These are phyloP conservation scores for Aspergillus pseudonomiae DNA, from an alignment of 2,329 filamentous ascomycete genomes.

Conservation along the genomic window DNA sequence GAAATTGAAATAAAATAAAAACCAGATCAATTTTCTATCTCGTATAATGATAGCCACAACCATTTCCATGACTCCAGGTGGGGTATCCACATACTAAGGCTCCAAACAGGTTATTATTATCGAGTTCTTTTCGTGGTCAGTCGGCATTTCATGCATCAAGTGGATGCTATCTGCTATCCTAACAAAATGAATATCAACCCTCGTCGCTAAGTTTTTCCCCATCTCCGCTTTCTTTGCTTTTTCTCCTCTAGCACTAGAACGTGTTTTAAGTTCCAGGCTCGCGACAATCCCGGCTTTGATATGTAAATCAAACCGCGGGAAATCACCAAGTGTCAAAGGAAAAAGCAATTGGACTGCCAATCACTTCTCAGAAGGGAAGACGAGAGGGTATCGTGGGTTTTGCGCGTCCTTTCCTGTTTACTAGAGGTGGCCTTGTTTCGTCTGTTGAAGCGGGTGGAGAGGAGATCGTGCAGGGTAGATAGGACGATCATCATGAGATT, in stretches of 20 bases:
- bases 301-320: neutral
- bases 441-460: neutral
- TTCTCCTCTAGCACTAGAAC: neutral
- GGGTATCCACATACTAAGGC: neutral
- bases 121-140: neutral
- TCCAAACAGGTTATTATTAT: neutral
- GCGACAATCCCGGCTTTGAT: neutral
- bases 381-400: neutral
- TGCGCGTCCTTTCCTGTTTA: neutral
- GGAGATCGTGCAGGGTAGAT: neutral
- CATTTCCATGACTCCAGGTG: neutral
- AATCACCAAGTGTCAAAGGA: neutral
- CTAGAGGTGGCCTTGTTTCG: neutral
- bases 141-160: neutral
- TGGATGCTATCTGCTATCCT: neutral
- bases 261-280: neutral
- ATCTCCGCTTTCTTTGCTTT: neutral
- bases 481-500: slow-evolving; percentile 1
- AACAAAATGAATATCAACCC: neutral
- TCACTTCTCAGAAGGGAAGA: neutral
- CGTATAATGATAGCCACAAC: neutral
- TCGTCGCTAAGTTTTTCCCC: neutral
- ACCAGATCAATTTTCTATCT: neutral
- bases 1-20: neutral
- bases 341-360: neutral